Evolutionary conservation across 2,329 filamentous ascomycete genomes (phyloP).

Genomic region (Clonostachys byssicola): DNA sequence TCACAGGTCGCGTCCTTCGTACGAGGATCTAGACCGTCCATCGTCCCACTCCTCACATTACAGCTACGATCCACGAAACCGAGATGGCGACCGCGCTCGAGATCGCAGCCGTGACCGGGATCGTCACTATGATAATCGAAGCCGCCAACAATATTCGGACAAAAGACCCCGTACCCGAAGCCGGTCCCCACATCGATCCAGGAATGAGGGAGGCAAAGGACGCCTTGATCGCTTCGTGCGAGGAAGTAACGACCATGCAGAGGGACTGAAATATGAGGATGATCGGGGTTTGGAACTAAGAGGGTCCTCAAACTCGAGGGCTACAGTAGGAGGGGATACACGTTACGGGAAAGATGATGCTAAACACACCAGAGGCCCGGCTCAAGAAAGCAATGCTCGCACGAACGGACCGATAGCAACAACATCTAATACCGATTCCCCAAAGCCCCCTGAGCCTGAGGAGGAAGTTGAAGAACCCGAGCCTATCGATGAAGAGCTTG

Average conservation of each 20-base stretch:
- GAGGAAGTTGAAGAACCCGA: slow-evolving; percentile 49
- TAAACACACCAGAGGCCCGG: slow-evolving; percentile 60
- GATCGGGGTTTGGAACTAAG: slow-evolving; percentile 38
- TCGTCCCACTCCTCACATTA: slow-evolving; percentile 32
- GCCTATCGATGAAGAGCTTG: slow-evolving; percentile 73
- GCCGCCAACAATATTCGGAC: slow-evolving; percentile 40
- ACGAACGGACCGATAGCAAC: neutral
- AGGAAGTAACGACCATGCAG: slow-evolving; percentile 17
- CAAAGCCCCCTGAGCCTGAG: slow-evolving; percentile 21
- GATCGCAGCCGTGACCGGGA: slow-evolving; percentile 7
- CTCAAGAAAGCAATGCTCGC: neutral
- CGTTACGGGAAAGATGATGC: slow-evolving; percentile 56
- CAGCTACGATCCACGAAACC: slow-evolving; percentile 47
- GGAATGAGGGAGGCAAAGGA: slow-evolving; percentile 23
- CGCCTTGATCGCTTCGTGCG: slow-evolving; percentile 24
- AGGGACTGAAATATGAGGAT: slow-evolving; percentile 34
- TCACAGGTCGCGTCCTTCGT: slow-evolving; percentile 41
- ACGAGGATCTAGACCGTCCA: slow-evolving; percentile 55
- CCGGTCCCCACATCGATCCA: slow-evolving; percentile 38
- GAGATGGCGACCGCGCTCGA: slow-evolving; percentile 29
- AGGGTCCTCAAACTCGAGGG: slow-evolving; percentile 54
- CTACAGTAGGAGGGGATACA: slow-evolving; percentile 54
- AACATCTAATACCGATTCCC: neutral
- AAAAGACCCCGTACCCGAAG: slow-evolving; percentile 54
- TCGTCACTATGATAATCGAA: slow-evolving; percentile 10